Conservation (phyloP, 2,329 filamentous ascomycete species). For the Pseudogymnoascus sp. region DNA sequence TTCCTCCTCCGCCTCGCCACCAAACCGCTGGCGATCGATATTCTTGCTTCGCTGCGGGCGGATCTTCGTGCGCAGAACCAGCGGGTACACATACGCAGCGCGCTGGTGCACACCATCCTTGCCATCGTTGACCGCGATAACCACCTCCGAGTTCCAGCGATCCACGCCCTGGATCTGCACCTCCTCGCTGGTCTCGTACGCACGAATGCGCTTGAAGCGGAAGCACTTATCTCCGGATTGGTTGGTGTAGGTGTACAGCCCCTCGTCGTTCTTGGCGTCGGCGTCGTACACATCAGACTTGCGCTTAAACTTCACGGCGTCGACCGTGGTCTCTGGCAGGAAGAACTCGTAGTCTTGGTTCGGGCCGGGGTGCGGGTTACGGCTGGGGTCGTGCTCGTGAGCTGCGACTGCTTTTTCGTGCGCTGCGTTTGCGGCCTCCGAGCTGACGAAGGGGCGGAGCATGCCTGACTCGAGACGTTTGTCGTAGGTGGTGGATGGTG, state of each 20-base stretch:
- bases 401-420: slow-evolving; percentile 44
- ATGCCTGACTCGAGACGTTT: slow-evolving; percentile 54
- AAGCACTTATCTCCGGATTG: slow-evolving; percentile 44
- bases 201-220: slow-evolving; percentile 53
- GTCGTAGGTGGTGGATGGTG: slow-evolving; percentile 47
- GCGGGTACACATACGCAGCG: slow-evolving; percentile 61
- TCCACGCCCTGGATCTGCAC: slow-evolving; percentile 47
- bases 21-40: slow-evolving; percentile 40
- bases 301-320: slow-evolving; percentile 49
- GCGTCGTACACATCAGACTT: slow-evolving; percentile 54
- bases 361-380: slow-evolving; percentile 49
- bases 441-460: slow-evolving; percentile 52
- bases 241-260: slow-evolving; percentile 47
- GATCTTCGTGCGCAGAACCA: slow-evolving; percentile 57
- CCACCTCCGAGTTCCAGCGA: slow-evolving; percentile 59
- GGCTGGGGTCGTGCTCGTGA: slow-evolving; percentile 49
- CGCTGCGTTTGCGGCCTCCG: slow-evolving; percentile 46
- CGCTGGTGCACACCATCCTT: slow-evolving; percentile 44
- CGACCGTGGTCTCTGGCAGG: slow-evolving; percentile 43
- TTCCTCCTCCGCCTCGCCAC: slow-evolving; percentile 33
- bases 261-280: slow-evolving; percentile 42
- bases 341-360: slow-evolving; percentile 62
- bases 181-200: slow-evolving; percentile 53
- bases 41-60: slow-evolving; percentile 58
- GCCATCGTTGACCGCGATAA: slow-evolving; percentile 52